Evolutionary conservation across 2,329 filamentous ascomycete genomes (phyloP).

Genomic region (Venturiaceae sp.): DNA sequence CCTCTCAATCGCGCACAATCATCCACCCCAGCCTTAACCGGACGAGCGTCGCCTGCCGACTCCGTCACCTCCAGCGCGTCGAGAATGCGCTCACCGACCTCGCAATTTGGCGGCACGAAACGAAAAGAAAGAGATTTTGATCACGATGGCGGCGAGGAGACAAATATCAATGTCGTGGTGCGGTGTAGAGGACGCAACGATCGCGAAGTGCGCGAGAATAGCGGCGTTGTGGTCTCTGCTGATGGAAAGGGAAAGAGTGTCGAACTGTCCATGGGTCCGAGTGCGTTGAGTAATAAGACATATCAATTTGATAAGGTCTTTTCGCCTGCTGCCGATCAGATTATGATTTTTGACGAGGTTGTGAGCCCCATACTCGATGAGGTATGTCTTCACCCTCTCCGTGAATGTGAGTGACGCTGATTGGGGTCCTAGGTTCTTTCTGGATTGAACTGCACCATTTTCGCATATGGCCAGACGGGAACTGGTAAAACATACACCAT

Average conservation of each 20-base stretch:
- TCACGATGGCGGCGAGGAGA: constrained; percentile 61
- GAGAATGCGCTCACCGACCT: constrained; percentile 30
- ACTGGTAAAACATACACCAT: constrained; percentile 99
- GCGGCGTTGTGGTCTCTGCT: constrained; percentile 79
- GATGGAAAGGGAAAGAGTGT: constrained; percentile 81
- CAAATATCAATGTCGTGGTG: constrained; percentile 96
- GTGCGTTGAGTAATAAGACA: constrained; percentile 86
- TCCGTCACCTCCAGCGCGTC: constrained; percentile 51
- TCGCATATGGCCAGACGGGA: constrained; percentile 95
- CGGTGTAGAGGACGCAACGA: constrained; percentile 88
- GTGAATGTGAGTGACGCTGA: neutral
- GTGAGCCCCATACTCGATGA: constrained; percentile 89
- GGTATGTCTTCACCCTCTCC: constrained; percentile 36
- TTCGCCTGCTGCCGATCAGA: constrained; percentile 86
- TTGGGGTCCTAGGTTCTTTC: constrained; percentile 60
- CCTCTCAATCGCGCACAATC: constrained; percentile 4
- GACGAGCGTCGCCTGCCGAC: constrained; percentile 59
- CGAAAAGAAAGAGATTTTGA: constrained; percentile 84
- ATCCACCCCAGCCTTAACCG: constrained; percentile 19
- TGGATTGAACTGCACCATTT: constrained; percentile 97
- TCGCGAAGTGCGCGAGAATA: constrained; percentile 88
- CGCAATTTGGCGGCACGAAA: constrained; percentile 53
- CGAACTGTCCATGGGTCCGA: constrained; percentile 85
- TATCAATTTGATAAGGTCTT: constrained; percentile 98
- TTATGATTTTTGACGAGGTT: constrained; percentile 90